These are phyloP conservation scores for Mycena vitilis DNA, from an alignment of 768 basidiomycete genomes.

Conservation along the genomic window DNA sequence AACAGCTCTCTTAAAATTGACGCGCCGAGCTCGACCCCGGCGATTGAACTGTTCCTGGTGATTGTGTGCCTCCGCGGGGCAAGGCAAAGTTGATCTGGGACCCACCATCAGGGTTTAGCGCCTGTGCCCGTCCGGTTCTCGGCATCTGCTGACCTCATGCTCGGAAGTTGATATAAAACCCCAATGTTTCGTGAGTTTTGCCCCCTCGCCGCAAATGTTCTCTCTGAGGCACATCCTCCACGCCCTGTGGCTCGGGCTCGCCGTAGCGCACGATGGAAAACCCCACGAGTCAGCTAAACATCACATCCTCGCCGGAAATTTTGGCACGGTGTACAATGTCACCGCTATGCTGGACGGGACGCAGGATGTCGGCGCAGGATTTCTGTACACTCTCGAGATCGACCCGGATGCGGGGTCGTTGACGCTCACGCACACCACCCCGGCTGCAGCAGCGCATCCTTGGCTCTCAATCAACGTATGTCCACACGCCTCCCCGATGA, in stretches of 20 bases:
- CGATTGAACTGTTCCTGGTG: no score
- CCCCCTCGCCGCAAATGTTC: conserved; percentile 2
- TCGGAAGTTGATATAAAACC: conserved; percentile 5
- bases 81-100: no score
- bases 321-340: conserved; percentile 38
- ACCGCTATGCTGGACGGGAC: conserved; percentile 39
- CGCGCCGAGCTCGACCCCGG: no score
- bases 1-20: no score
- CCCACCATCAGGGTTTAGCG: no score
- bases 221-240: neutral
- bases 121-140: no score
- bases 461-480: conserved; percentile 40
- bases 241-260: conserved; percentile 9
- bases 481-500: conserved; percentile 5
- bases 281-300: conserved; percentile 25
- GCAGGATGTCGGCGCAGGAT: conserved; percentile 38
- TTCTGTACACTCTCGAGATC: conserved; percentile 35
- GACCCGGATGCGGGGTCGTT: conserved; percentile 32
- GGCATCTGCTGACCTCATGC: neutral
- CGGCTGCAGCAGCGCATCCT: conserved; percentile 37
- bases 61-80: no score
- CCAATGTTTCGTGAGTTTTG: neutral
- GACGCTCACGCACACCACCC: conserved; percentile 31
- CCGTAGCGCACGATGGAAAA: neutral
- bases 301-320: conserved; percentile 39